Conservation (phyloP, 768 basidiomycete species). For the Naganishia vaughanmartiniae region DNA sequence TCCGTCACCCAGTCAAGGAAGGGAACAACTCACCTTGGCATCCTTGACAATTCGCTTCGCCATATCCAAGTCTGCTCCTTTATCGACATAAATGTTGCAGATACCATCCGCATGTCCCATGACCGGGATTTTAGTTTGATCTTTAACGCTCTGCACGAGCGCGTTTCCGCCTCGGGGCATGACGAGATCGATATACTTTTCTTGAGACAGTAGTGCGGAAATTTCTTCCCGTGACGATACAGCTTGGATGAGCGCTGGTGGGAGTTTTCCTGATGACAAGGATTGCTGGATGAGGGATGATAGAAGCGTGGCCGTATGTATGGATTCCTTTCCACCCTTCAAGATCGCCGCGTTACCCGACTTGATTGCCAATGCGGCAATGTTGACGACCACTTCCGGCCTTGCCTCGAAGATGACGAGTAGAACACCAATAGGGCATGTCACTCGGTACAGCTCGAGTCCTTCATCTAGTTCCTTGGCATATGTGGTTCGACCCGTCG, state of each 20-base stretch:
- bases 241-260: slow-evolving; percentile 78
- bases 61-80: slow-evolving; percentile 71
- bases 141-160: slow-evolving; percentile 84
- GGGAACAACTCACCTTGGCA: slow-evolving; percentile 67
- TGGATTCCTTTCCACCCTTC: slow-evolving; percentile 96
- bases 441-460: slow-evolving; percentile 85
- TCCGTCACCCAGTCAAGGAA: neutral
- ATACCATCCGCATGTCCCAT: slow-evolving; percentile 99
- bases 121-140: slow-evolving; percentile 85
- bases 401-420: slow-evolving; percentile 96
- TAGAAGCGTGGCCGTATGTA: slow-evolving; percentile 71
- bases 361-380: slow-evolving; percentile 91
- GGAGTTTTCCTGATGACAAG: slow-evolving; percentile 68
- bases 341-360: slow-evolving; percentile 96
- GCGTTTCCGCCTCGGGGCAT: slow-evolving; percentile 93
- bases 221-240: slow-evolving; percentile 91
- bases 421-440: slow-evolving; percentile 93
- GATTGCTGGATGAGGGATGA: slow-evolving; percentile 76
- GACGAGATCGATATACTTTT: slow-evolving; percentile 91
- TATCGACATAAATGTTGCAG: slow-evolving; percentile 85
- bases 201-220: slow-evolving; percentile 75
- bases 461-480: slow-evolving; percentile 83
- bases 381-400: slow-evolving; percentile 96
- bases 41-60: slow-evolving; percentile 79
- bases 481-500: slow-evolving; percentile 80